Evolutionary conservation across 2,329 filamentous ascomycete species (phyloP), one percentile per base, ranked within the genome.

Genomic region (Epichloe typhina): DNA sequence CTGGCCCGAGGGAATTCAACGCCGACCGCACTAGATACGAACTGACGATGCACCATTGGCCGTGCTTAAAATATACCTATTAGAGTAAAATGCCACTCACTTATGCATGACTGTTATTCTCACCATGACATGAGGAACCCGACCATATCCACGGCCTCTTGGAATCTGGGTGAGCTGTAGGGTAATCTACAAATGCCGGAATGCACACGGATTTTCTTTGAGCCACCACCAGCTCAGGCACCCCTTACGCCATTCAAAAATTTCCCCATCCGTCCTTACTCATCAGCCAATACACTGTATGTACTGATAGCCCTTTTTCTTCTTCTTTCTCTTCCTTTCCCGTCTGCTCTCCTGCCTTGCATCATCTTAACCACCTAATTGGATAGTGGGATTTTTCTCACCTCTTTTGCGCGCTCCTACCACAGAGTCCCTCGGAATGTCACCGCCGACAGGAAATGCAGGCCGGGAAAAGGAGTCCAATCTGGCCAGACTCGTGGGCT

Each of bases 401-500:
- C 26, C 26, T 44, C 23, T n/a, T 23, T 31, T 13, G 21, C 21
- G 21, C 36, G 49, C 36, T 36, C n/a, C 37, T 41, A 51, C 39
- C 42, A 46, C 19, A 46, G 3, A 50, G 39, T 17, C n/a, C 21
- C 11, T 38, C 58, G 70, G 59, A 51, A 82, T 86, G 82, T 84
- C 83, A 65, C 80, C 83, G 54, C 64, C 73, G 41, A 64, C 68
- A 21, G 64, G 67, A 59, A 67, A 69, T 59, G 62, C 65, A 58
- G 69, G 68, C 49, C 63, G 64, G 50, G 69, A 95, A 77, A 88
- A 79, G 72, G 93, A 98, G 76, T 95, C 90, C 52, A 89, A 87
- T 62, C 67, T 84, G 65, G 93, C 93, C 61, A 81, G 93, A 70
- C 72, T 98, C 58, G 74, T 96, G 58, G 93, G 93, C 62, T 96